Evolutionary conservation across 2,329 filamentous ascomycete genomes (phyloP).

Genomic region (Fusarium sp.): DNA sequence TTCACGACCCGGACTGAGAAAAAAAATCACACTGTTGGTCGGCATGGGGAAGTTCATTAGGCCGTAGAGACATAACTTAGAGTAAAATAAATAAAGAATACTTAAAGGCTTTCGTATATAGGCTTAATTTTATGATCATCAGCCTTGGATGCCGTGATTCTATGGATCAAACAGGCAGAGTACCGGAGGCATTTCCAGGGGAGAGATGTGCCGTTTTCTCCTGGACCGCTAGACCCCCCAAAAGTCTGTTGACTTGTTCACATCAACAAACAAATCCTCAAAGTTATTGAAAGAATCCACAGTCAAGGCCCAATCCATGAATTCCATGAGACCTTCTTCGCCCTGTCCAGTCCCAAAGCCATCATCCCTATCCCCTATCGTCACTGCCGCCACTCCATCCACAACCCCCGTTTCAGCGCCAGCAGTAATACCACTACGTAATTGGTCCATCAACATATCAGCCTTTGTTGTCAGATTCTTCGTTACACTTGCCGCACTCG

Average conservation of each 20-base stretch:
- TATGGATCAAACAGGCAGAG: too few species aligned
- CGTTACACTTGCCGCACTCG: slow-evolving; percentile 51
- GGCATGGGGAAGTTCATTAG: too few species aligned
- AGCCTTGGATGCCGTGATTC: too few species aligned
- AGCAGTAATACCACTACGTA: slow-evolving; percentile 19
- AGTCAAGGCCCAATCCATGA: slow-evolving; percentile 44
- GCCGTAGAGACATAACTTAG: too few species aligned
- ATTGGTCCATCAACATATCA: slow-evolving; percentile 23
- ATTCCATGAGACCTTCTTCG: slow-evolving; percentile 31
- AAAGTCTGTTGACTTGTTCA: slow-evolving; percentile 16
- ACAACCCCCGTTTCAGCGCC: background rate
- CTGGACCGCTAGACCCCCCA: background rate
- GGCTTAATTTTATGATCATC: too few species aligned
- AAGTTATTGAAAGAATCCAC: slow-evolving; percentile 43
- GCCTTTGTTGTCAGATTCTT: slow-evolving; percentile 37
- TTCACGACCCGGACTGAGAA: too few species aligned
- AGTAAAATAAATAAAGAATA: too few species aligned
- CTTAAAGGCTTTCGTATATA: too few species aligned
- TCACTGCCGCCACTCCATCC: background rate
- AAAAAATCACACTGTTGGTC: too few species aligned
- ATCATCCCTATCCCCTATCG: background rate
- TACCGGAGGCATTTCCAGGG: too few species aligned
- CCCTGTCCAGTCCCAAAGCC: background rate
- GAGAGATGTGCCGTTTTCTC: too few species aligned
- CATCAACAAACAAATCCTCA: slow-evolving; percentile 36